These are phyloP conservation scores for Eucalyptus polybractea DNA, from an alignment of 345 rosid genomes.

Conservation along the genomic window DNA sequence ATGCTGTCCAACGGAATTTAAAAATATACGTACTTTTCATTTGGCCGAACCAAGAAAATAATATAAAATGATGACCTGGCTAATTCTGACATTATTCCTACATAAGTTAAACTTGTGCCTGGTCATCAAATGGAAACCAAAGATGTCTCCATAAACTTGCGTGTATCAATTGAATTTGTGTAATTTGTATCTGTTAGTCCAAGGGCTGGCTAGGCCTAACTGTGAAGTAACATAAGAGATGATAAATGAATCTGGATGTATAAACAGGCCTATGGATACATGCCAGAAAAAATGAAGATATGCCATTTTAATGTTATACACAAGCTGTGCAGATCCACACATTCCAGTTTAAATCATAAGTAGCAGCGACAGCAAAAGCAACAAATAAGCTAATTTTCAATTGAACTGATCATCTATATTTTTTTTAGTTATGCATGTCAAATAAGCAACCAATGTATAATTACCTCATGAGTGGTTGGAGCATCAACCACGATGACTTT, in stretches of 20 bases:
- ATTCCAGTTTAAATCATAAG: not conserved
- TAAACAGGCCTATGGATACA: not conserved
- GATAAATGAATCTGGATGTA: not conserved
- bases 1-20: not conserved
- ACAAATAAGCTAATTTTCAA: not conserved
- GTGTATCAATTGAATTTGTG: not conserved
- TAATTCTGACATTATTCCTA: not conserved
- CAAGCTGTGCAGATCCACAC: not conserved
- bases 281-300: not conserved
- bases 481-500: constrained; percentile 30
- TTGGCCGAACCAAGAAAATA: not conserved
- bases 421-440: not conserved
- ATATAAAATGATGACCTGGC: not conserved
- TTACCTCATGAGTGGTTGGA: constrained; percentile 60
- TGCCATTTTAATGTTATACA: not conserved
- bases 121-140: not conserved
- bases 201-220: not conserved
- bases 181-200: not conserved
- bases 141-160: not conserved
- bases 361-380: not conserved
- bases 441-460: not conserved
- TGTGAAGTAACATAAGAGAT: not conserved
- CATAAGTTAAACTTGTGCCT: not conserved
- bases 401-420: not conserved
- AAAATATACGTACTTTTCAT: not conserved